Evolutionary conservation across 2,329 filamentous ascomycete genomes (phyloP), one percentile per base, ranked within the genome.

Genomic region (Gyromitra esculenta): DNA sequence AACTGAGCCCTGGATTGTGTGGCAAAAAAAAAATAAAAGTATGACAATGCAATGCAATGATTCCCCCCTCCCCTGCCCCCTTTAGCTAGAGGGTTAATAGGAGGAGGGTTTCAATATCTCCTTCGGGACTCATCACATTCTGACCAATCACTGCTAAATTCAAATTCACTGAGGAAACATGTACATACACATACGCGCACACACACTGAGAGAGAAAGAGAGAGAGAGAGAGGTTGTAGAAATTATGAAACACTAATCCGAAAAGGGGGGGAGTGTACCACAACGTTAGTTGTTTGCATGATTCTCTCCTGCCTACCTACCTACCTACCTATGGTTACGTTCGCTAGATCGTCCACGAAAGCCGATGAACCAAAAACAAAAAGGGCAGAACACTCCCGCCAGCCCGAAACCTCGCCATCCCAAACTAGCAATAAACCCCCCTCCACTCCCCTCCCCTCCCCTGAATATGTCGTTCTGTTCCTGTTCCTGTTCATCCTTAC

Each of bases 391-490:
- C 25, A 25, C 25, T 57, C 60, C 65, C 41, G 43, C 25, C 59
- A 64, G 57, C 39, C 50, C 65, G 60, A 71, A 75, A 75, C 72
- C 11, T 1, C 13, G 11, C 5, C 35, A 9, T 21, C 18, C 18
- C 18, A 21, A 21, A 21, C 18, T 21, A 21, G 18, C 18, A 21
- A 21, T 31, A 31, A 31, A 2, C 25, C 25, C 25, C 25, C 25
- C 25, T 4, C 25, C 25, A 1, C 25, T 3, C 3, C 3, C 25
- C 25, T 4, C 4, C 25, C 4, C 25, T 31, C 65, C 71, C 72
- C 72, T 75, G 72, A 71, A 15, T 75, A 57, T 65, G 52, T 69
- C 57, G 70, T 52, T 73, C 48, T 56, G 15, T 56, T 74, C 62
- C 57, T 56, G 48, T 75, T 75, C 57, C 64, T 41, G 48, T 75